Evolutionary conservation across 129 eudicot genomes (phyloP).

Genomic region (Saussurea involucrata): DNA sequence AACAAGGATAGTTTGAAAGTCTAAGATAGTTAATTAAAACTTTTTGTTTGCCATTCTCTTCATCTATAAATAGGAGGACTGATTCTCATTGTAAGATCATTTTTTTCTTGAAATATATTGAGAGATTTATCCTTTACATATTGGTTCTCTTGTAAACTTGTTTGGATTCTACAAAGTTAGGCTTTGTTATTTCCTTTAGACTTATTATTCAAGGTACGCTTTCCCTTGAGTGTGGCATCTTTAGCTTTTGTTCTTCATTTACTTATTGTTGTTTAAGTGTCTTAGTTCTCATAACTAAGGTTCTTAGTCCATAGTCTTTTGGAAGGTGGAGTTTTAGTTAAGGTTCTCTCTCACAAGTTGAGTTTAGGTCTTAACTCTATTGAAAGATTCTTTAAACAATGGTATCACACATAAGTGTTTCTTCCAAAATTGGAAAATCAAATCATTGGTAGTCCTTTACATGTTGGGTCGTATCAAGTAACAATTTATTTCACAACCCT

Average conservation of each 20-base stretch:
- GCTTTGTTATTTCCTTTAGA: background rate
- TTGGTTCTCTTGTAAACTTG: conserved; percentile 4
- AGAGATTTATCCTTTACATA: background rate
- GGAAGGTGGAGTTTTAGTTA: background rate
- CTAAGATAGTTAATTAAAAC: too few relatives aligned
- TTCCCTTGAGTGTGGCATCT: background rate
- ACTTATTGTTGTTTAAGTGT: background rate
- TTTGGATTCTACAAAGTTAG: background rate
- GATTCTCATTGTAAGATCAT: too few relatives aligned
- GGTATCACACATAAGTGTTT: too few relatives aligned
- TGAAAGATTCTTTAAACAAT: too few relatives aligned
- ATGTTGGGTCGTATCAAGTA: too few relatives aligned
- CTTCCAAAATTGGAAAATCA: too few relatives aligned
- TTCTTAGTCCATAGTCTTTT: background rate
- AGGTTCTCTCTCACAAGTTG: background rate
- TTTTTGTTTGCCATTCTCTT: too few relatives aligned
- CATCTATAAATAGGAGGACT: too few relatives aligned
- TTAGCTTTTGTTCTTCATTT: background rate
- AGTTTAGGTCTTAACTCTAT: background rate
- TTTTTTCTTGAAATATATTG: background rate
- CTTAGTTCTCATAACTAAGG: background rate
- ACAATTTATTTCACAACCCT: background rate
- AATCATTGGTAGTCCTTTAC: too few relatives aligned
- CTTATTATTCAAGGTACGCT: background rate
- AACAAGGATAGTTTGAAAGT: too few relatives aligned